Base-by-base conservation (phyloP, 305 asterid species). In the Rubia balearica region DNA sequence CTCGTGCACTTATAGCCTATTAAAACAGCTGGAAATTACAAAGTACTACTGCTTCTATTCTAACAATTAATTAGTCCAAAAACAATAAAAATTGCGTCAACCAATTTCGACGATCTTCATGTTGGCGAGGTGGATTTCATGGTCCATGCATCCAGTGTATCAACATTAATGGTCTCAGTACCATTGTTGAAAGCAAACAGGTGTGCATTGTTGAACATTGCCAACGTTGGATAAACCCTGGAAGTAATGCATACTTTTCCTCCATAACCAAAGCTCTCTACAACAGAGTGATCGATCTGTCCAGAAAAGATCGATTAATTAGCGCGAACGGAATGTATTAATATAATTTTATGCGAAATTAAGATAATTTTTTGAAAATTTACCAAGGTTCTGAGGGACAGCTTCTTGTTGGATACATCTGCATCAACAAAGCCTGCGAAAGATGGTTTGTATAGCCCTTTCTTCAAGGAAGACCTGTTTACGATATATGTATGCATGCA, bases 201-300 rank as follows among this genome's bases (percentile, higher is more conserved):
- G 70, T 79, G 81, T 27, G 84, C 81, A 27, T 74, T 53, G 11
- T 73, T 56, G 46, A 51, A 67, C 30, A 77, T 24, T 14, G 84
- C 85, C 40, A 77, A 19, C 0, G 65, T 77, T 1, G 85, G 87
- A 77, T 83, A 81, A 65, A 83, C 84, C 49, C 87, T 77, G 10
- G 85, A 81, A 45, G 84, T 49, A n/a, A 83, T 79, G 57, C 79
- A 73, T 1, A 78, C 78, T 61, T 79, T 81, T 60, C 87, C 87
- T 57, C 80, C 77, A 0, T 71, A 79, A 0, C 82, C 85, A 71
- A 77, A 79, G 61, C 84, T 81, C 71, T 83, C 87, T 16, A 83
- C 87, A 14, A 83, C 80, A 0, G 87, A 83, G 59, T 79, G 65
- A 75, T 83, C 87, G 75, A 83, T 83, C 87, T 83, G 81, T 16